Percentiles rank a stretch among this genome's conserved stretches.
Evolutionary conservation across 2,329 filamentous ascomycete species (phyloP).

Genomic region (Fusarium bactridioides): DNA sequence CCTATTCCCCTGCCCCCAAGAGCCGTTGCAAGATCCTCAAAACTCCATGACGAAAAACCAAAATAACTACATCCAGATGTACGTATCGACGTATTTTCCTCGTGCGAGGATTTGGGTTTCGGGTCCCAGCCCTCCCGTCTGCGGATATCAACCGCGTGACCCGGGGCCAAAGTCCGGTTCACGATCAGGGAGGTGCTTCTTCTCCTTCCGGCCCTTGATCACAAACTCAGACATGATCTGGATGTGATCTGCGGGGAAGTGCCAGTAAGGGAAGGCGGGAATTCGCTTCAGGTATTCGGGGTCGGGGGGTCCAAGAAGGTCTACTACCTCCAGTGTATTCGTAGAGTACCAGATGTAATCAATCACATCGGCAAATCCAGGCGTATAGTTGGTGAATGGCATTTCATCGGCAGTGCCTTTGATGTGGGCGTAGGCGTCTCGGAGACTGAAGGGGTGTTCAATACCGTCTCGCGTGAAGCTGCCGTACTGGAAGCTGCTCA

Average conservation of each 20-base stretch:
- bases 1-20: conserved; percentile 33
- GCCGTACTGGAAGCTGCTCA: conserved; percentile 85
- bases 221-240: conserved; percentile 89
- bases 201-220: conserved; percentile 86
- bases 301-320: conserved; percentile 86
- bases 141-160: conserved; percentile 42
- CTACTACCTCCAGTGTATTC: conserved; percentile 84
- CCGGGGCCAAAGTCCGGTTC: conserved; percentile 67
- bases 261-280: conserved; percentile 91
- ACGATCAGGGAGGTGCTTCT: conserved; percentile 70
- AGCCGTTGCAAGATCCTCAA: conserved; percentile 45
- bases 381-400: conserved; percentile 95
- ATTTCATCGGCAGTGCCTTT: conserved; percentile 85
- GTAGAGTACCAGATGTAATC: conserved; percentile 99
- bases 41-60: conserved; percentile 51
- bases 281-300: conserved; percentile 84
- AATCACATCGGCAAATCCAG: conserved; percentile 88
- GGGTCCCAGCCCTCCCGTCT: conserved; percentile 7
- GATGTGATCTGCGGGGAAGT: conserved; percentile 93
- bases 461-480: conserved; percentile 93
- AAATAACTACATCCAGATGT: conserved; percentile 52
- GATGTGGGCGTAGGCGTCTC: conserved; percentile 86
- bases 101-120: background rate
- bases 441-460: conserved; percentile 91
- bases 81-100: conserved; percentile 27